Evolutionary conservation across 1,284 basidiomycete species (phyloP).

Genomic region (Fomitopsis schrenkii): DNA sequence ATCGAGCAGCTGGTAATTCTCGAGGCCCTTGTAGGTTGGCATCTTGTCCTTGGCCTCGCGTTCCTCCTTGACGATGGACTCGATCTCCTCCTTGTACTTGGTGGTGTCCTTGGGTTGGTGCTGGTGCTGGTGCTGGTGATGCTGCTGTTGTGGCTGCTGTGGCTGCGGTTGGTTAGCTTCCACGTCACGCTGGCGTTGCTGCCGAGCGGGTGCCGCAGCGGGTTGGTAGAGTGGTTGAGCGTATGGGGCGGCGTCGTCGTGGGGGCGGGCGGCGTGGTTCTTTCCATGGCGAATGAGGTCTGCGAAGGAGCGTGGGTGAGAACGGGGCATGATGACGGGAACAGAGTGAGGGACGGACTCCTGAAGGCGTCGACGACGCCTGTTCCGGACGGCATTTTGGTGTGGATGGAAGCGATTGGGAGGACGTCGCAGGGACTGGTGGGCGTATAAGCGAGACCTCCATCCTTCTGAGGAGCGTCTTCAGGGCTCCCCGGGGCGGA

Average conservation of each 20-base stretch:
- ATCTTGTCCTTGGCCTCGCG: constrained; percentile 71
- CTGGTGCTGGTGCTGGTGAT: constrained; percentile 20
- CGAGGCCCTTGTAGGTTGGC: constrained; percentile 82
- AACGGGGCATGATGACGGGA: constrained; percentile 6
- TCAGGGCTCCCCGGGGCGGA: not conserved
- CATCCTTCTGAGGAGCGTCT: not conserved
- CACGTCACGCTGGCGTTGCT: constrained; percentile 24
- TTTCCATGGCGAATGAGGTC: constrained; percentile 88
- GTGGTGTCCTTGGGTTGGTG: constrained; percentile 32
- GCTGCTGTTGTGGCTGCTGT: constrained; percentile 18
- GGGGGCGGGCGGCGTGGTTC: constrained; percentile 43
- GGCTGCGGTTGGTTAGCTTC: constrained; percentile 15
- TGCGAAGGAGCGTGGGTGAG: constrained; percentile 10
- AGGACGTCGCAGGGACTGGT: constrained; percentile 1
- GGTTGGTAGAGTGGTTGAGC: constrained; percentile 17
- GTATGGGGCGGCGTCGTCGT: constrained; percentile 27
- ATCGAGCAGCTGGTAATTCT: constrained; percentile 76
- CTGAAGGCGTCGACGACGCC: constrained; percentile 34
- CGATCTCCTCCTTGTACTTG: constrained; percentile 54
- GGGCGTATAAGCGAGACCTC: not conserved
- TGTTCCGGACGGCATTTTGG: constrained; percentile 28
- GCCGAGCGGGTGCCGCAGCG: constrained; percentile 19
- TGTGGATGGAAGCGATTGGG: constrained; percentile 3
- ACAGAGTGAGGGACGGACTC: constrained; percentile 17
- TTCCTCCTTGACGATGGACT: constrained; percentile 78